phyloP scores from a whole-genome alignment of 2,329 filamentous ascomycete genomes.

The Trichocomaceae sp. region DNA sequence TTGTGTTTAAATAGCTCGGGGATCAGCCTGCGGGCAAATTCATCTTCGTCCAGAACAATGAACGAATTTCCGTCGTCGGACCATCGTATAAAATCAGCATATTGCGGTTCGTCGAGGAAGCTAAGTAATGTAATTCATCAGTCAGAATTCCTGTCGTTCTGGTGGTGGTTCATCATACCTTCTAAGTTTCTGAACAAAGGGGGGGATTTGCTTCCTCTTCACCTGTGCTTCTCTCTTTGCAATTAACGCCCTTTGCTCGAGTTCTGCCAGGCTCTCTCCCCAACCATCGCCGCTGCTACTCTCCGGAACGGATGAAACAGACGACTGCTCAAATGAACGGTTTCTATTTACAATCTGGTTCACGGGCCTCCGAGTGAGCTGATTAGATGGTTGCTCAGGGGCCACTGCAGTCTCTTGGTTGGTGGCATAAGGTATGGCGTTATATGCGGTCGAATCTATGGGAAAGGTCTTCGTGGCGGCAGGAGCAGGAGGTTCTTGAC shows the following conservation, averaged over 20 bases:
- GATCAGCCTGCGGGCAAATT: slow-evolving; percentile 67
- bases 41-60: slow-evolving; percentile 92
- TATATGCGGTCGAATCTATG: slow-evolving; percentile 36
- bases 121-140: slow-evolving; percentile 43
- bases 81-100: slow-evolving; percentile 93
- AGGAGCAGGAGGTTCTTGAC: slow-evolving; percentile 36
- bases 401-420: slow-evolving; percentile 47
- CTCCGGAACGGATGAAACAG: slow-evolving; percentile 18
- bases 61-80: slow-evolving; percentile 95
- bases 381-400: slow-evolving; percentile 37
- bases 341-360: slow-evolving; percentile 35
- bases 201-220: slow-evolving; percentile 92
- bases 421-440: slow-evolving; percentile 23
- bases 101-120: slow-evolving; percentile 87
- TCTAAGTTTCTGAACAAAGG: slow-evolving; percentile 96
- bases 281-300: slow-evolving; percentile 32
- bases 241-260: slow-evolving; percentile 71
- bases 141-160: slow-evolving; percentile 13
- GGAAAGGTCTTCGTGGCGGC: slow-evolving; percentile 25
- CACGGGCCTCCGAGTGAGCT: slow-evolving; percentile 36
- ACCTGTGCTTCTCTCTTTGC: slow-evolving; percentile 82
- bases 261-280: slow-evolving; percentile 63
- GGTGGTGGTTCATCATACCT: slow-evolving; percentile 55
- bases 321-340: slow-evolving; percentile 33
- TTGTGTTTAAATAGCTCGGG: slow-evolving; percentile 74